These are phyloP conservation scores for Tetrahymena malaccensis DNA, from an alignment of 73 alveolate species.

Conservation along the genomic window DNA sequence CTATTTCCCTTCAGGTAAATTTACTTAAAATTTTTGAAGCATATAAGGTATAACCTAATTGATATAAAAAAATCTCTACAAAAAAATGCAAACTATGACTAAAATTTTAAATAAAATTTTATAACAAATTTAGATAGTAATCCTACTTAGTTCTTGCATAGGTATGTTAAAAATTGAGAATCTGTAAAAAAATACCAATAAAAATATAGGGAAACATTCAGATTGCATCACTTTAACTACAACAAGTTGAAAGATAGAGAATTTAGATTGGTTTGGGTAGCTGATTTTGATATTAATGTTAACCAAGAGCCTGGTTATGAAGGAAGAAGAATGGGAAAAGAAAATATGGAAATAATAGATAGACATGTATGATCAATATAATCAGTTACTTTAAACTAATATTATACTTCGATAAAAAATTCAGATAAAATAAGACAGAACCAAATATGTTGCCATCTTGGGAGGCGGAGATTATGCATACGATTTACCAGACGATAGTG, in stretches of 20 bases:
- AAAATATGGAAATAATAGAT: background rate
- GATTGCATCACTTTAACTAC: background rate
- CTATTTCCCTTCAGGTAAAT: background rate
- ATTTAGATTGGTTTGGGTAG: background rate
- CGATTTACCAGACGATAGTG: background rate
- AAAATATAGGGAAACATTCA: background rate
- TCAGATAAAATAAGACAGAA: background rate
- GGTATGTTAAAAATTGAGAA: background rate
- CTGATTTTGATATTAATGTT: background rate
- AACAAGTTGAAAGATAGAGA: background rate
- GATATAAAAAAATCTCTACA: no score
- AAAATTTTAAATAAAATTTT: background rate
- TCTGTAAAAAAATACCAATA: background rate
- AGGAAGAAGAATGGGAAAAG: background rate
- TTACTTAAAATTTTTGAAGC: no score
- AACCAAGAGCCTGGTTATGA: background rate
- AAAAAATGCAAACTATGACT: no score
- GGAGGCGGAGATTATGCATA: background rate
- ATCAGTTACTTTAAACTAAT: background rate
- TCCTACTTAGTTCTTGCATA: background rate
- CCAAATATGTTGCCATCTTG: background rate
- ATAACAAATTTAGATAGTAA: background rate
- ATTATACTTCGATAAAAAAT: background rate
- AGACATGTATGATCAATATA: background rate
- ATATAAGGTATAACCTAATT: background rate